Evolutionary conservation across 2,329 filamentous ascomycete species (phyloP).

Genomic region (Diaporthe citri): DNA sequence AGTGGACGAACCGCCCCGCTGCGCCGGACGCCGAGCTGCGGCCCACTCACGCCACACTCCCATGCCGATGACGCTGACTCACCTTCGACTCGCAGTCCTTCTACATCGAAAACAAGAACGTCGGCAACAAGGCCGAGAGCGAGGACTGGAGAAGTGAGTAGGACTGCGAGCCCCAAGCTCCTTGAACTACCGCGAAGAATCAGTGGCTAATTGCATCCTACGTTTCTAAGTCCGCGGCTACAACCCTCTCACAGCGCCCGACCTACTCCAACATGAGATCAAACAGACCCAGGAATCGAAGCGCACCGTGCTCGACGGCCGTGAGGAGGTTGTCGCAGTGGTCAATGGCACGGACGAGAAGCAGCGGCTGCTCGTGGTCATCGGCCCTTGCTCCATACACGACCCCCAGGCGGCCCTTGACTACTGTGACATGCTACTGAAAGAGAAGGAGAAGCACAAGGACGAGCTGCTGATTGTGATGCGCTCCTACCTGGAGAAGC

Average conservation of each 20-base stretch:
- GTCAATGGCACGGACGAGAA: constrained; percentile 71
- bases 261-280: constrained; percentile 96
- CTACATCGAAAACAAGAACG: constrained; percentile 83
- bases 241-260: constrained; percentile 92
- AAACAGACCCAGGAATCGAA: constrained; percentile 69
- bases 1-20: constrained; percentile 40
- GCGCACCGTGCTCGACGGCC: constrained; percentile 71
- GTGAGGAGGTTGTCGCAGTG: constrained; percentile 75
- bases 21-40: constrained; percentile 2
- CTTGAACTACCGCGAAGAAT: background rate
- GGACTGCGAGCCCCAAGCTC: constrained; percentile 31
- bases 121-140: constrained; percentile 79
- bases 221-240: constrained; percentile 78
- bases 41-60: constrained; percentile 18
- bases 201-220: constrained; percentile 44
- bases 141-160: constrained; percentile 86
- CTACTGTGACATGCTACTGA: constrained; percentile 88
- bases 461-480: constrained; percentile 95
- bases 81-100: constrained; percentile 62
- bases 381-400: constrained; percentile 97
- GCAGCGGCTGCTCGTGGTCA: constrained; percentile 76
- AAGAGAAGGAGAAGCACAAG: constrained; percentile 88
- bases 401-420: constrained; percentile 91
- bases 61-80: constrained; percentile 43
- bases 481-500: constrained; percentile 99